Evolutionary conservation across 805 yeast species (phyloP).

Genomic region (Yamadazyma takamatsuzukensis): DNA sequence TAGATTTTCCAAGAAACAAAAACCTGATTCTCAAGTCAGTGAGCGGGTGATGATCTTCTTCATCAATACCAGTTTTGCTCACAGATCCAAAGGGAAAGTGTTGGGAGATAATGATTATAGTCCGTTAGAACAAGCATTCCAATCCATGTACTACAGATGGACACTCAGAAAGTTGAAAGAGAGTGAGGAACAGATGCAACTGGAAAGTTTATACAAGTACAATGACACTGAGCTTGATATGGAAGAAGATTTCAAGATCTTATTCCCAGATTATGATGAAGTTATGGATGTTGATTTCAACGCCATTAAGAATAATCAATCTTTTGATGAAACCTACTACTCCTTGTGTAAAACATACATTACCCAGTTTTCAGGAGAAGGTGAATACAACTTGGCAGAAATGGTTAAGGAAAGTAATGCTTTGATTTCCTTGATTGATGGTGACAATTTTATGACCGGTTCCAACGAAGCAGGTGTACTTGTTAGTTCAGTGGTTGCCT

Average conservation of each 20-base stretch:
- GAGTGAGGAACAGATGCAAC: constrained; percentile 59
- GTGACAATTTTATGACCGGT: constrained; percentile 7
- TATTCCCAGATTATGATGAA: constrained; percentile 88
- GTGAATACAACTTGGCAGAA: constrained; percentile 14
- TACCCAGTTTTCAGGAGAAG: constrained; percentile 30
- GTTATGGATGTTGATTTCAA: constrained; percentile 28
- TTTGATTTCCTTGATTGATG: constrained; percentile 7
- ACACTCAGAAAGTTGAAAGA: constrained; percentile 62
- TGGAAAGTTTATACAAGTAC: constrained; percentile 63
- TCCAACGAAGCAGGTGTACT: constrained; percentile 4
- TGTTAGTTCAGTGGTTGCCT: constrained; percentile 6
- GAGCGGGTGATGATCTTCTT: constrained; percentile 52
- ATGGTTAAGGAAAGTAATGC: constrained; percentile 40
- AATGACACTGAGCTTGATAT: constrained; percentile 60
- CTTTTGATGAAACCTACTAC: constrained; percentile 45
- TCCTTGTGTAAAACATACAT: constrained; percentile 49
- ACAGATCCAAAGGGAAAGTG: no score
- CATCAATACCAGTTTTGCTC: constrained; percentile 41
- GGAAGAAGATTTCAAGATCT: constrained; percentile 72
- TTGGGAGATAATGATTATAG: constrained; percentile 4
- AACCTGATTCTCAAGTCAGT: constrained; percentile 39
- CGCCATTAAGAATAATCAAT: constrained; percentile 16
- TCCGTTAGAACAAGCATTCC: constrained; percentile 39
- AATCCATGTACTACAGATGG: constrained; percentile 76
- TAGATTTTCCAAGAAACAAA: constrained; percentile 10